Evolutionary conservation across 352 stramenopile genomes (phyloP).

Genomic region (Phytopythium montanum): DNA sequence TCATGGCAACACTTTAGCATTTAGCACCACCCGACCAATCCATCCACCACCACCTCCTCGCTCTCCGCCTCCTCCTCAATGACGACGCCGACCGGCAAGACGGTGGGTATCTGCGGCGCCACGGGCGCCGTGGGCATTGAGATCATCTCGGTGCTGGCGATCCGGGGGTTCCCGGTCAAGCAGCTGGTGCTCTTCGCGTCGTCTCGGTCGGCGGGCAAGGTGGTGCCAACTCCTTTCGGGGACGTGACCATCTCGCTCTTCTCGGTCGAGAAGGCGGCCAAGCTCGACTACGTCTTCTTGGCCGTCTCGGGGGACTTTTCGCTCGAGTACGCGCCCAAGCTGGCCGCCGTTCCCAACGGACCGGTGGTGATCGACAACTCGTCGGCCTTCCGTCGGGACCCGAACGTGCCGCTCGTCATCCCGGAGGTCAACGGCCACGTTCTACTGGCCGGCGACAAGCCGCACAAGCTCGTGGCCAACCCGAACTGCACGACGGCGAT

Average conservation of each 20-base stretch:
- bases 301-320: constrained; percentile 97
- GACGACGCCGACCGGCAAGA: constrained; percentile 59
- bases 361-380: constrained; percentile 99
- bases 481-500: constrained; percentile 99
- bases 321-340: constrained; percentile 92
- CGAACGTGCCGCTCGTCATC: constrained; percentile 91
- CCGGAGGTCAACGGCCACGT: constrained; percentile 94
- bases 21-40: neutral
- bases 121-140: constrained; percentile 97
- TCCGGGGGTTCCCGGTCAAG: constrained; percentile 87
- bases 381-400: constrained; percentile 94
- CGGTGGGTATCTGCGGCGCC: constrained; percentile 74
- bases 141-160: constrained; percentile 90
- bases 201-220: constrained; percentile 90
- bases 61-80: constrained; percentile 13
- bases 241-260: constrained; percentile 95
- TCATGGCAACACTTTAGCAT: neutral
- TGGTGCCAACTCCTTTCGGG: constrained; percentile 88
- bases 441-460: constrained; percentile 37
- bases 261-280: constrained; percentile 86
- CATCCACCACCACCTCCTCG: neutral
- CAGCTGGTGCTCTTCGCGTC: constrained; percentile 95
- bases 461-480: constrained; percentile 96
- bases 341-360: constrained; percentile 75
- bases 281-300: constrained; percentile 97